These are phyloP conservation scores for Debaryomyces singareniensis DNA, from an alignment of 1,139 yeast species.

Conservation along the genomic window DNA sequence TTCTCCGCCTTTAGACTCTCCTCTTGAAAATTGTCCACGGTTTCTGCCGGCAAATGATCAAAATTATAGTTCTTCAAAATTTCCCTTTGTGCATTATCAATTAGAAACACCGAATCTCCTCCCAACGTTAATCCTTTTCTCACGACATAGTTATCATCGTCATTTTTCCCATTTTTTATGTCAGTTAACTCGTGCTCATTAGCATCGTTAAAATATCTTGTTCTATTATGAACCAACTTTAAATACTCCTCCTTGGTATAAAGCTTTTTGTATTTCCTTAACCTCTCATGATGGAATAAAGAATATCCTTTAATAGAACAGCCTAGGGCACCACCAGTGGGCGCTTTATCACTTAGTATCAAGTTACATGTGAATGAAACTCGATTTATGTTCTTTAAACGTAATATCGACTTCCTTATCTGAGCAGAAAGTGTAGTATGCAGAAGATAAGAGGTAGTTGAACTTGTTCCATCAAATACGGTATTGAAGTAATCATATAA, in stretches of 20 bases:
- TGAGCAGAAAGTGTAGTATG: conserved; percentile 38
- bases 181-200: conserved; percentile 13
- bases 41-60: conserved; percentile 4
- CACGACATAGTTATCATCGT: conserved; percentile 18
- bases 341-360: conserved; percentile 33
- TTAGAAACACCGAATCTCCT: conserved; percentile 22
- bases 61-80: conserved; percentile 26
- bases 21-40: neutral
- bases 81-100: conserved; percentile 21
- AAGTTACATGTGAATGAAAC: conserved; percentile 57
- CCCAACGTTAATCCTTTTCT: conserved; percentile 24
- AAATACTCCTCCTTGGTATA: conserved; percentile 48
- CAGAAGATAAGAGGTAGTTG: conserved; percentile 7
- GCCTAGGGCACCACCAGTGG: conserved; percentile 38
- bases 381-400: conserved; percentile 57
- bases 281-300: conserved; percentile 49
- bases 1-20: conserved; percentile 8
- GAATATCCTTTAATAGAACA: conserved; percentile 71
- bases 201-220: conserved; percentile 20
- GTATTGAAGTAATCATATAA: conserved; percentile 3
- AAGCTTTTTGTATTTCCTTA: conserved; percentile 31
- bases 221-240: conserved; percentile 46
- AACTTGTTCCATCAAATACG: conserved; percentile 9
- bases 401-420: conserved; percentile 44
- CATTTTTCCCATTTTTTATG: conserved; percentile 6